A percentile compares a stretch with the other conserved stretches of the same genome.
Conservation (phyloP, 179 eudicot species). For the Vitellaria paradoxa region DNA sequence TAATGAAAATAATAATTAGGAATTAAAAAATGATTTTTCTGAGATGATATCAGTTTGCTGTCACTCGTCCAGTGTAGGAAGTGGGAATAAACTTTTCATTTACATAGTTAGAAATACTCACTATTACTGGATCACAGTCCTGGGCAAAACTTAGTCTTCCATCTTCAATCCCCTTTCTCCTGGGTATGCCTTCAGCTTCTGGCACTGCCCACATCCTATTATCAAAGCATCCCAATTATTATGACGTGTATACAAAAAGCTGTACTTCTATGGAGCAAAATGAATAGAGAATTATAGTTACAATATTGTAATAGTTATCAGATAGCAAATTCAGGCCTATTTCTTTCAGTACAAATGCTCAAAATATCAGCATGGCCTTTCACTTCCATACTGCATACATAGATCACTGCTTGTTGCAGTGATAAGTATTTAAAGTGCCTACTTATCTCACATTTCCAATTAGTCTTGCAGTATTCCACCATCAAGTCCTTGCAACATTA, state of each 20-base stretch:
- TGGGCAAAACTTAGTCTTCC: conserved; percentile 40
- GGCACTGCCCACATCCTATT: conserved; percentile 54
- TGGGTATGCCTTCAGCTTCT: conserved; percentile 46
- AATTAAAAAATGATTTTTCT: not conserved
- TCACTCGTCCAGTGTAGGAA: not conserved
- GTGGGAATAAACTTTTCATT: not conserved
- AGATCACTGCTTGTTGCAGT: not conserved
- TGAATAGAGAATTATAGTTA: not conserved
- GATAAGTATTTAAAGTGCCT: not conserved
- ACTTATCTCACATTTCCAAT: not conserved
- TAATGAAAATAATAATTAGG: not conserved
- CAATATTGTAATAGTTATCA: too few species aligned
- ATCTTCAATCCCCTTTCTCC: conserved; percentile 43
- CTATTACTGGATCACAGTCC: conserved; percentile 33
- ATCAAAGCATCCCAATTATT: conserved; percentile 1
- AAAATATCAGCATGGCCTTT: not conserved
- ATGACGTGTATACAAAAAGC: not conserved
- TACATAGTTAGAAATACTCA: conserved; percentile 28
- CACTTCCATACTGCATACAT: not conserved
- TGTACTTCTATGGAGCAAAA: conserved; percentile 4
- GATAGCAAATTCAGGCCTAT: conserved; percentile 1
- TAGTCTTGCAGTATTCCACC: not conserved
- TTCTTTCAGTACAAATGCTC: not conserved
- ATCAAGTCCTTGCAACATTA: not conserved
- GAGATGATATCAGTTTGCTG: not conserved